phyloP scores from a whole-genome alignment of 2,329 filamentous ascomycete genomes.

The Arachnomyces sp. region DNA sequence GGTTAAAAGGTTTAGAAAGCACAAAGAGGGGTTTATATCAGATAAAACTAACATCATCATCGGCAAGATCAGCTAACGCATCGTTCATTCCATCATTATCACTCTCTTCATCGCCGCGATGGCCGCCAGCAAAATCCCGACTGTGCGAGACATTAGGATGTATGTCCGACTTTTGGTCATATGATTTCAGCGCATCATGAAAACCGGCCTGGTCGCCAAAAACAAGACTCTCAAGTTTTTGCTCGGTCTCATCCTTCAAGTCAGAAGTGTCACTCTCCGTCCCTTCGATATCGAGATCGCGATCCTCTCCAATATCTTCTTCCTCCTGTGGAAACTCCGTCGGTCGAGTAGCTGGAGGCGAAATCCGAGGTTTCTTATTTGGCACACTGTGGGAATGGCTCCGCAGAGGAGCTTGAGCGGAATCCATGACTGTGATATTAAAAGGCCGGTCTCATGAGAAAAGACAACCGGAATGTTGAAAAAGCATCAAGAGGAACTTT shows the following conservation, averaged over 20 bases:
- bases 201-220: slow-evolving; percentile 85
- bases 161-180: slow-evolving; percentile 39
- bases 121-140: slow-evolving; percentile 21
- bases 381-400: too few relatives aligned
- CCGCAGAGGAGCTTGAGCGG: too few relatives aligned
- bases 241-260: slow-evolving; percentile 69
- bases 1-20: neutral
- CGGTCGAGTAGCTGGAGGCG: too few relatives aligned
- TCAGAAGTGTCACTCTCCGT: slow-evolving; percentile 38
- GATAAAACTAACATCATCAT: slow-evolving; percentile 55
- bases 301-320: slow-evolving; percentile 17
- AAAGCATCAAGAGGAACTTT: slow-evolving; percentile 1
- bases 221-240: slow-evolving; percentile 78
- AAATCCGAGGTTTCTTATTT: too few relatives aligned
- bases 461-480: too few relatives aligned
- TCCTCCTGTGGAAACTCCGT: slow-evolving; percentile 5
- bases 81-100: slow-evolving; percentile 43
- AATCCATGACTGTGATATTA: too few relatives aligned
- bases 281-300: slow-evolving; percentile 21
- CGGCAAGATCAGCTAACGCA: slow-evolving; percentile 58
- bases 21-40: neutral
- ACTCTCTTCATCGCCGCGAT: slow-evolving; percentile 21
- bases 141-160: slow-evolving; percentile 9
- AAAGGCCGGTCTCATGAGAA: too few relatives aligned
- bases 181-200: slow-evolving; percentile 60